These are phyloP conservation scores for Colletotrichum spaethianum DNA, from an alignment of 2,329 filamentous ascomycete species.

Conservation along the genomic window DNA sequence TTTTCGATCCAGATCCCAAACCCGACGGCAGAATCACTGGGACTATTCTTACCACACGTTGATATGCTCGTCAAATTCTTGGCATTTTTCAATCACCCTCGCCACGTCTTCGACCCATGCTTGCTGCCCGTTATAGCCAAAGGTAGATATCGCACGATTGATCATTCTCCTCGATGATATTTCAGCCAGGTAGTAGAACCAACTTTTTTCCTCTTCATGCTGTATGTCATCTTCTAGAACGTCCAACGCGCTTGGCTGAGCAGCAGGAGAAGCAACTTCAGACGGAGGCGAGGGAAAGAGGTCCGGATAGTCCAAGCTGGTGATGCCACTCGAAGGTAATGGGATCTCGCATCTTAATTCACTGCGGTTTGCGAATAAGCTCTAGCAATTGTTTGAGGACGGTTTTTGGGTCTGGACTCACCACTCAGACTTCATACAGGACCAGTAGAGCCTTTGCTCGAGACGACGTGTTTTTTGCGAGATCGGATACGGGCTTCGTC, in stretches of 20 bases:
- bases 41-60: constrained; percentile 42
- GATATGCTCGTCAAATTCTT: constrained; percentile 45
- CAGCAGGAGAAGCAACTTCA: constrained; percentile 30
- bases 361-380: constrained; percentile 1
- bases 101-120: constrained; percentile 44
- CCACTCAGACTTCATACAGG: constrained; percentile 52
- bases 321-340: constrained; percentile 38
- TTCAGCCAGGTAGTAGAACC: constrained; percentile 51
- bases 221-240: constrained; percentile 37
- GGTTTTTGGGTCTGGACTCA: constrained; percentile 19
- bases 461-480: constrained; percentile 39
- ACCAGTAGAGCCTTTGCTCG: constrained; percentile 51
- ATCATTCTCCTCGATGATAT: constrained; percentile 48
- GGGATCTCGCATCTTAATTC: constrained; percentile 41
- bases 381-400: background rate
- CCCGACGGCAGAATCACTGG: background rate
- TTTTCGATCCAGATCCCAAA: background rate
- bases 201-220: constrained; percentile 46
- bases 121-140: constrained; percentile 39
- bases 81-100: constrained; percentile 41
- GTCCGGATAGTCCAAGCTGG: constrained; percentile 47
- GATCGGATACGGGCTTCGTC: background rate
- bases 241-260: constrained; percentile 2
- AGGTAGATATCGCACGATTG: constrained; percentile 29
- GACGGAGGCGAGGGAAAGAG: constrained; percentile 48